These are phyloP conservation scores for Pseudogymnoascus sp. DNA, from an alignment of 2,329 filamentous ascomycete genomes.

Conservation along the genomic window DNA sequence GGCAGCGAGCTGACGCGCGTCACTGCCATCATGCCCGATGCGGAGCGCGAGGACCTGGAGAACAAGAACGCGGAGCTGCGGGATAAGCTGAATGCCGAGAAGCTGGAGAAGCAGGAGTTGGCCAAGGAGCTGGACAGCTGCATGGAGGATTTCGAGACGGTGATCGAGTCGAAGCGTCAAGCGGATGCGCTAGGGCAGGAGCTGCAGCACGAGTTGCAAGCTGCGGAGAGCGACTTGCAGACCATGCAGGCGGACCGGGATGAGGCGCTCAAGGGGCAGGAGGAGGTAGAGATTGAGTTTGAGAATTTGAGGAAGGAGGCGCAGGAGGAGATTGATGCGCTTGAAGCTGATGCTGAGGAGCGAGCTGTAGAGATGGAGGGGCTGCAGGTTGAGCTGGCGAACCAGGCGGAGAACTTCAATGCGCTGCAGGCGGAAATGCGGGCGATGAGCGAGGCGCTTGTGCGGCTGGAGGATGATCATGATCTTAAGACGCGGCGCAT, in stretches of 20 bases:
- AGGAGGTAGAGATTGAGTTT: constrained; percentile 51
- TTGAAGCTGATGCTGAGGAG: constrained; percentile 65
- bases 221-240: constrained; percentile 70
- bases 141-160: constrained; percentile 68
- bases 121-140: constrained; percentile 74
- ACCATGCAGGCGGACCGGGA: constrained; percentile 76
- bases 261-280: constrained; percentile 63
- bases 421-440: constrained; percentile 93
- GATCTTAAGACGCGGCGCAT: constrained; percentile 71
- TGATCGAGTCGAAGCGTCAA: constrained; percentile 54
- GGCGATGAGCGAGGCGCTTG: constrained; percentile 75
- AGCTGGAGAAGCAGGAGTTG: constrained; percentile 82
- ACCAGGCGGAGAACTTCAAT: constrained; percentile 77
- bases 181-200: constrained; percentile 49
- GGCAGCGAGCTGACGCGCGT: constrained; percentile 37
- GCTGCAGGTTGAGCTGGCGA: constrained; percentile 62
- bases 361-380: constrained; percentile 62
- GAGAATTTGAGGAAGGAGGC: constrained; percentile 53
- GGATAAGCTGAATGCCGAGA: constrained; percentile 77
- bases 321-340: constrained; percentile 55
- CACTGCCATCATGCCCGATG: constrained; percentile 49
- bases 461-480: constrained; percentile 84
- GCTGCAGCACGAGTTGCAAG: constrained; percentile 74
- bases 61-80: constrained; percentile 73
- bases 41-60: constrained; percentile 79